Conservation (phyloP, 139 green algal genomes). For the Chlamydomonas sp. region DNA sequence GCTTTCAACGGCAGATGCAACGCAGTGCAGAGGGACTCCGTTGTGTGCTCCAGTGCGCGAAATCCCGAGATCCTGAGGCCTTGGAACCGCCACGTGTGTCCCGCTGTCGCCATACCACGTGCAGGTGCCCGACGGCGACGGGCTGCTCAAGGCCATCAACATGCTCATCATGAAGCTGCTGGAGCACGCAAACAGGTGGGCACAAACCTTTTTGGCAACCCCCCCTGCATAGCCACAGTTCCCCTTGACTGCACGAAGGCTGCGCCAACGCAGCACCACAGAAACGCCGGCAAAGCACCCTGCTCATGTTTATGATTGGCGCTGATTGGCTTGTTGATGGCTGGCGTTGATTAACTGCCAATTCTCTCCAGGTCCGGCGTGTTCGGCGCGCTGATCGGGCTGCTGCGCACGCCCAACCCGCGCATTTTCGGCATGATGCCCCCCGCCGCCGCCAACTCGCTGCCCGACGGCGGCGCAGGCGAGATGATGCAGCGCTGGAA, state of each 20-base stretch:
- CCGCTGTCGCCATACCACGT: background rate
- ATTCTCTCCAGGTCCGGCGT: constrained; percentile 62
- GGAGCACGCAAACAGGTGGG: constrained; percentile 78
- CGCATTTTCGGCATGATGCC: constrained; percentile 15
- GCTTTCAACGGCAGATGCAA: too few species aligned
- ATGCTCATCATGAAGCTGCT: constrained; percentile 95
- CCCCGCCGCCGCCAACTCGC: background rate
- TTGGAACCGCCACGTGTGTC: background rate
- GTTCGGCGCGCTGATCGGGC: constrained; percentile 82
- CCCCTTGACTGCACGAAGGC: too few species aligned
- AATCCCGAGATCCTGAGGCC: too few species aligned
- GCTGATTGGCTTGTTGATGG: too few species aligned
- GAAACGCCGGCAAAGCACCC: too few species aligned
- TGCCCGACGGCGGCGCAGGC: background rate
- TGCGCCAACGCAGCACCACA: too few species aligned
- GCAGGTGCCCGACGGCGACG: constrained; percentile 48
- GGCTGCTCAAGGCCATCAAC: constrained; percentile 86
- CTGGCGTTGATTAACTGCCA: constrained; percentile 17
- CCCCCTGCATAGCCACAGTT: too few species aligned
- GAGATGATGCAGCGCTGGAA: constrained; percentile 62
- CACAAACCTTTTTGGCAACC: too few species aligned
- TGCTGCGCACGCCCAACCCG: constrained; percentile 68
- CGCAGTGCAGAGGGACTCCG: too few species aligned
- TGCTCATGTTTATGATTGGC: too few species aligned
- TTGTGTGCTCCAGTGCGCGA: too few species aligned